Evolutionary conservation across 164 flowering plant species (phyloP), one percentile per base, ranked within the genome.

Genomic region (Magnolia sinica): DNA sequence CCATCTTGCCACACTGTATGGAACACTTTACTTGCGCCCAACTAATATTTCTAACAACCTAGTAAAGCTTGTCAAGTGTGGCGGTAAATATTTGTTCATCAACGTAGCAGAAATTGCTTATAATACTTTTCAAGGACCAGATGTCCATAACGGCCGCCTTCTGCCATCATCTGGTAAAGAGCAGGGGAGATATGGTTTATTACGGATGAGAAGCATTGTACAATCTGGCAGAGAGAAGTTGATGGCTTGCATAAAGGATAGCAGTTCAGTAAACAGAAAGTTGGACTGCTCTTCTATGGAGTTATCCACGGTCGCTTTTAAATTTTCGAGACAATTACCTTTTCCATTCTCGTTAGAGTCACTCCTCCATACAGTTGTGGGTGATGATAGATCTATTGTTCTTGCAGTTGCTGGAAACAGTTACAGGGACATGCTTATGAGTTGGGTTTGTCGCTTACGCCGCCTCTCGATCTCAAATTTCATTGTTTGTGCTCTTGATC

Each of bases 361-460:
- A 24, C 88, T 96, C 18, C 89, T 96, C 73, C 79, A 87, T 19
- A 13, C 77, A 11, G 65, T 73, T 74, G 96, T 91, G 50, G 93
- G 90, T 75, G 73, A 85, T 74, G 87, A 90, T 72, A 91, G 76
- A 83, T 88, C 95, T 13, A 64, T 94, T 80, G 87, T 94, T 69
- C 95, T 96, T 76, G 88, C 94, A 74, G 80, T 92, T 76, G 94
- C 95, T 70, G 97, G 98, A 68, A 85, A 88, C 82, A 96, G 91
- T 82, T 96, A 96, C 81, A 89, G 86, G 78, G 99, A 94, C 80
- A 92, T 96, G 99, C 86, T 96, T 70, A 88, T 96, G 94, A 96
- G 98, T 78, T 96, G 99, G 99, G 95, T 84, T 0, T 96, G 99
- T 83, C 90, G 98, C 83, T 81, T 92, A 71, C 89, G 91, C 27